Evolutionary conservation across 2,329 filamentous ascomycete species (phyloP).

Genomic region (Paecilomyces niveus): DNA sequence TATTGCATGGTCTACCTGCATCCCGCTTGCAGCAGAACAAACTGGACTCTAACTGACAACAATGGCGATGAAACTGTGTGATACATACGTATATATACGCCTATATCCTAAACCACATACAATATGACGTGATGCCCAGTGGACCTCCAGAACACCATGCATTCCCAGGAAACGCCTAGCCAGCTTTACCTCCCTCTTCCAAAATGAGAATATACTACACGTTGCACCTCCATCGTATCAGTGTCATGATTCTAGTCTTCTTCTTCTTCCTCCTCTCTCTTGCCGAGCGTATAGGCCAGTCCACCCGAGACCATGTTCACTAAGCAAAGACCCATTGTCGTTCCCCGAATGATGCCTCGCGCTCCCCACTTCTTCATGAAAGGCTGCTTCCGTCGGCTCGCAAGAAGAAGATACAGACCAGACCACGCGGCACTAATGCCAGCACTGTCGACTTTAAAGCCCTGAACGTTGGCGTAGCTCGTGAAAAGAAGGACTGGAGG

Average conservation of each 20-base stretch:
- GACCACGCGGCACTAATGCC: slow-evolving; percentile 60
- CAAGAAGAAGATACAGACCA: slow-evolving; percentile 57
- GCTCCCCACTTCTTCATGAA: slow-evolving; percentile 40
- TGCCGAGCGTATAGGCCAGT: slow-evolving; percentile 39
- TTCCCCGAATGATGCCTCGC: slow-evolving; percentile 38
- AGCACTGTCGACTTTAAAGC: slow-evolving; percentile 56
- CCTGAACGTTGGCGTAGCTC: slow-evolving; percentile 57
- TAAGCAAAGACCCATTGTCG: slow-evolving; percentile 39
- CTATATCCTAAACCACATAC: background rate
- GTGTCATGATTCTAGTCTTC: slow-evolving; percentile 2
- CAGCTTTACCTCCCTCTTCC: background rate
- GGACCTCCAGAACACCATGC: background rate
- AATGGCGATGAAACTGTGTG: background rate
- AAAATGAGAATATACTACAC: background rate
- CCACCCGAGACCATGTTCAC: slow-evolving; percentile 41
- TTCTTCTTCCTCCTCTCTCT: slow-evolving; percentile 33
- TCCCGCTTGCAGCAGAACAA: background rate
- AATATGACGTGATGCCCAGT: background rate
- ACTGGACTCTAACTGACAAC: background rate
- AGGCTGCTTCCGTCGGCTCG: slow-evolving; percentile 47
- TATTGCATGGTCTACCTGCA: background rate
- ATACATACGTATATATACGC: background rate
- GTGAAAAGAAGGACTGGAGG: slow-evolving; percentile 59
- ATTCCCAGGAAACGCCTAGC: background rate
- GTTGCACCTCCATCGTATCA: background rate